Percentiles rank a stretch among this genome's conserved stretches.
Conservation (phyloP, 2,329 filamentous ascomycete genomes). For the Xylogone sp. region DNA sequence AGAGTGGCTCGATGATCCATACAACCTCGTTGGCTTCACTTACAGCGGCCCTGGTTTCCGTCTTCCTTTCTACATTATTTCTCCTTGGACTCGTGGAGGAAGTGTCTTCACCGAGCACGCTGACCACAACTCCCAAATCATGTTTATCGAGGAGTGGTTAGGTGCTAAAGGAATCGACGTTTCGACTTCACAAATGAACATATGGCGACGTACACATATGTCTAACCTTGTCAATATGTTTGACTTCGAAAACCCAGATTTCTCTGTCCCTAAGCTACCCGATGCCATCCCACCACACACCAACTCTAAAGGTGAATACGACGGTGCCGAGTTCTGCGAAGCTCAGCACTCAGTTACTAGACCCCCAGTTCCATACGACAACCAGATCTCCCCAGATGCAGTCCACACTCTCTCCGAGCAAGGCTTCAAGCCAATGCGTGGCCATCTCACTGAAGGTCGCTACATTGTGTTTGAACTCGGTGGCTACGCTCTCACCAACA, state of each 20-base stretch:
- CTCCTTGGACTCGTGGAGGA: slow-evolving; percentile 49
- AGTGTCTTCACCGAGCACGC: slow-evolving; percentile 49
- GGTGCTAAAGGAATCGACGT: slow-evolving; percentile 36
- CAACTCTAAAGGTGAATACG: slow-evolving; percentile 38
- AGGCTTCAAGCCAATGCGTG: slow-evolving; percentile 50
- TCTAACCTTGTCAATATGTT: slow-evolving; percentile 44
- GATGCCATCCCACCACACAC: slow-evolving; percentile 38
- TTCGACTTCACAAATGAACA: slow-evolving; percentile 37
- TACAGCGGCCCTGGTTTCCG: slow-evolving; percentile 44
- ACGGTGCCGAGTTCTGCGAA: slow-evolving; percentile 41
- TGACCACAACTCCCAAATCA: slow-evolving; percentile 51
- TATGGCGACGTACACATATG: slow-evolving; percentile 44
- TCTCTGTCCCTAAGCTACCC: slow-evolving; percentile 42
- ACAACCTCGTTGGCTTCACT: slow-evolving; percentile 35
- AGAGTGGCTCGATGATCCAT: slow-evolving; percentile 48
- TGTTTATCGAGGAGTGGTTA: slow-evolving; percentile 50
- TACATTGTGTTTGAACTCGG: slow-evolving; percentile 47
- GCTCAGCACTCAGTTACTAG: slow-evolving; percentile 29
- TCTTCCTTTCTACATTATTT: slow-evolving; percentile 51
- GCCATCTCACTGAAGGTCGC: slow-evolving; percentile 50
- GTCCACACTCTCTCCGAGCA: slow-evolving; percentile 41
- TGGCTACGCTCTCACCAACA: slow-evolving; percentile 39
- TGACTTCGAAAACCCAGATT: slow-evolving; percentile 43
- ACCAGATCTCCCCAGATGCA: slow-evolving; percentile 29
- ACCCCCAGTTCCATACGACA: slow-evolving; percentile 45